Evolutionary conservation across 140 eudicot species (phyloP), one percentile per base, ranked within the genome.

Genomic region (Senecio squalidus): DNA sequence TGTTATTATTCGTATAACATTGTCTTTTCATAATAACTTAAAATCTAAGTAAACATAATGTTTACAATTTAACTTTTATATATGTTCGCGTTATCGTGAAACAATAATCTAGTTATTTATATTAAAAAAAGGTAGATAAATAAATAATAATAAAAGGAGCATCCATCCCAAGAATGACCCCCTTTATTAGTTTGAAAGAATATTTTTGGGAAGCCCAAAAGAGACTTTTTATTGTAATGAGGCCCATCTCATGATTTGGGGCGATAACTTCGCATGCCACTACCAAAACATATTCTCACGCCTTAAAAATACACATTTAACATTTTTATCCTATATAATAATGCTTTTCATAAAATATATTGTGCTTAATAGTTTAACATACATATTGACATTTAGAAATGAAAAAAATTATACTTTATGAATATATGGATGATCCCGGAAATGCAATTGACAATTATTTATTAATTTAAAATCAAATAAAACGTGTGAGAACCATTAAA

Each of bases 241-340:
- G 62, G 71, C 71, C 71, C 71, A 31, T 71, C 69, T 71, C 67
- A 67, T 73, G 66, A 68, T 68, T 75, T 80, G 51, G 78, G 77
- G 76, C 41, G 60, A 44, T 59, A 55, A 55, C 66, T 61, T 81
- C 38, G 83, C 79, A 67, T 78, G 89, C 79, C 74, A 73, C 68
- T 62, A 76, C 47, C 62, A 50, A 76, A 64, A 60, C 74, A 77
- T 77, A 82, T 78, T 82, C 82, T 54, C 89, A 78, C 79, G 81
- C 89, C 76, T 77, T 54, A 58, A 41, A 64, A 49, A 30, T 51
- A 64, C 51, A 64, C 60, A n/a, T n/a, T n/a, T 52, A 51, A 60
- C 50, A 60, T 15, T 41, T 55, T 48, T 45, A n/a, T n/a, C 18
- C 30, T 16, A 54, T 54, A 9, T 30, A 55, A 55, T 55, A 55